Evolutionary conservation across 164 flowering plant species (phyloP), one percentile per base, ranked within the genome.

Genomic region (Macadamia tetraphylla): DNA sequence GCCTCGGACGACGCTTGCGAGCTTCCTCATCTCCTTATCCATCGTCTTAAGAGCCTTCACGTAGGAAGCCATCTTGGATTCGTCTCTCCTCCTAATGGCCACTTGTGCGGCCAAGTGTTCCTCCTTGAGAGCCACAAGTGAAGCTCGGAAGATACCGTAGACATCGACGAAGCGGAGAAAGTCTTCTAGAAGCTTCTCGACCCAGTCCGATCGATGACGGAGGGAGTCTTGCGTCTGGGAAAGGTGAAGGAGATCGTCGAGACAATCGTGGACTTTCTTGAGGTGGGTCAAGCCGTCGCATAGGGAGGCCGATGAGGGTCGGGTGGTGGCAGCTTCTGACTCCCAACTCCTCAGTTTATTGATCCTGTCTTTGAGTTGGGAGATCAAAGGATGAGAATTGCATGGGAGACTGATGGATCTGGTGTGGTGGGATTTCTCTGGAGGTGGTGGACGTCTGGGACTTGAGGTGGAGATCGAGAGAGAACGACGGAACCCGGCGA

Each of bases 381-480:
- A 84, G 73, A 86, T 69, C 64, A 87, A 65, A 0, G 96, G 96
- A 66, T 90, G 91, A 0, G 93, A 76, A 68, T 90, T 76, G 80
- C 85, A 78, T 0, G 98, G 98, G n/a, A 93, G 98, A 77, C 88
- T 83, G 71, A 81, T 68, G 40, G 96, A 93, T 70, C 98, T 80
- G 58, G 78, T 81, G 69, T 89, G 95, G 63, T 80, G 76, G 15
- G 88, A 56, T 51, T 74, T 77, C 12, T 79, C 70, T 18, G 77
- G 57, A 3, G 83, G 75, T 30, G 84, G 58, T 13, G 77, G 77
- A 69, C 83, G 81, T 65, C 17, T 71, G 9, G 66, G 75, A 8
- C 62, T 76, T 6, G 83, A 82, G 79, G 78, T 84, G 0, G 92
- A 86, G 65, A 87, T 81, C 12, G 98, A 92, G 60, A 88, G 76